These are phyloP conservation scores for Hypericum perforatum DNA, from an alignment of 345 rosid genomes.

Conservation along the genomic window DNA sequence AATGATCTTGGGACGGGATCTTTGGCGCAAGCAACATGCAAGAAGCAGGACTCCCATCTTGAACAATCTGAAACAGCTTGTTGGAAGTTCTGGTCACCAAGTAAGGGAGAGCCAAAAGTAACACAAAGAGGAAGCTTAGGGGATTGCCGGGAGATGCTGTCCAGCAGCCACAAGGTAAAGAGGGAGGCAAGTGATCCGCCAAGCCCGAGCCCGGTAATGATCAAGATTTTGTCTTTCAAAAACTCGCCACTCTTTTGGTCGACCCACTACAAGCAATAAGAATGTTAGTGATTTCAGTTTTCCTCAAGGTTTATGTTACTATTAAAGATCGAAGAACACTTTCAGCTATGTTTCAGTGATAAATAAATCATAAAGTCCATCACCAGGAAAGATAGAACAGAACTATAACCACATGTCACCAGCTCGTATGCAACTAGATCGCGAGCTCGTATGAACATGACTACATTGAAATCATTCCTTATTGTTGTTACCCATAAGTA, in stretches of 20 bases:
- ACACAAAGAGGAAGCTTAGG: slow-evolving; percentile 42
- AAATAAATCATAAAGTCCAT: no score
- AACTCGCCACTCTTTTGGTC: not conserved
- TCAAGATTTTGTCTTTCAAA: slow-evolving; percentile 13
- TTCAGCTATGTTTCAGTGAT: no score
- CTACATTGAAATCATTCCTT: no score
- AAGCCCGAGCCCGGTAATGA: slow-evolving; percentile 47
- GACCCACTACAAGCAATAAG: slow-evolving; percentile 4
- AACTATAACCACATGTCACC: not conserved
- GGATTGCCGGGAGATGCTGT: slow-evolving; percentile 11
- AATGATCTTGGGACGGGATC: slow-evolving; percentile 31
- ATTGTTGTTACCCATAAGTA: no score
- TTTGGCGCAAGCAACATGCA: slow-evolving; percentile 33
- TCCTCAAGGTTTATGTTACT: no score
- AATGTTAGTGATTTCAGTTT: no score
- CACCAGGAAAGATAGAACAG: not conserved
- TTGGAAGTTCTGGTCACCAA: slow-evolving; percentile 35
- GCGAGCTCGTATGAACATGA: no score
- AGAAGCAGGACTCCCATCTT: slow-evolving; percentile 40
- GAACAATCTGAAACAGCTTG: slow-evolving; percentile 22
- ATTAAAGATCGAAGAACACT: no score
- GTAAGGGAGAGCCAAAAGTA: slow-evolving; percentile 58
- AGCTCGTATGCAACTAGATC: not conserved
- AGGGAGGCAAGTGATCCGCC: slow-evolving; percentile 73
- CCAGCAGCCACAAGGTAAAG: slow-evolving; percentile 53